Conservation (phyloP, 768 basidiomycete species). For the Coprinellus aureogranulatus region DNA sequence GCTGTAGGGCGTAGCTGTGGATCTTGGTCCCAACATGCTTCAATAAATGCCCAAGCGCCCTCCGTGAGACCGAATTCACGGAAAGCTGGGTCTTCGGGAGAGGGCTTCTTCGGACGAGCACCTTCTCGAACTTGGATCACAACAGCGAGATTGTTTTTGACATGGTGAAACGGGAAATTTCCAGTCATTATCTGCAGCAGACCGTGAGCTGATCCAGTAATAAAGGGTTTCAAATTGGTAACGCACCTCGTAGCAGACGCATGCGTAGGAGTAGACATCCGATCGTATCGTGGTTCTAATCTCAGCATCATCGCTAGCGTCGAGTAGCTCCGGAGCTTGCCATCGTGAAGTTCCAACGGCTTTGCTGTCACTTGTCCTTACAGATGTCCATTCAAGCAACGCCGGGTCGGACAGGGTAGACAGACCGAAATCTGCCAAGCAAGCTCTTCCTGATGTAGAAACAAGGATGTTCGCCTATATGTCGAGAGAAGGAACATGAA, state of each 20-base stretch:
- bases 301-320: too few species aligned
- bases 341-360: too few species aligned
- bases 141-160: not conserved
- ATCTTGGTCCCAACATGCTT: not conserved
- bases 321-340: too few species aligned
- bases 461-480: conserved; percentile 22
- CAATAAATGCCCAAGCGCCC: not conserved
- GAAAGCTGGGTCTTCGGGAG: not conserved
- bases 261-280: too few species aligned
- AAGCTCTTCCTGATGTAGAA: conserved; percentile 14
- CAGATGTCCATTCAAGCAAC: conserved; percentile 8
- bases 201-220: not conserved
- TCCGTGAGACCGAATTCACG: not conserved
- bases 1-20: not conserved
- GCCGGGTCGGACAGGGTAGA: conserved; percentile 10
- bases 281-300: too few species aligned
- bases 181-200: conserved; percentile 13
- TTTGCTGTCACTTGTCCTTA: conserved; percentile 3
- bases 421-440: conserved; percentile 22
- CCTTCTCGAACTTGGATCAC: not conserved
- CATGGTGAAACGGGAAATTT: conserved; percentile 20
- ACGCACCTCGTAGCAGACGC: too few species aligned
- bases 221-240: conserved; percentile 9
- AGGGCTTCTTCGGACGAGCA: not conserved
- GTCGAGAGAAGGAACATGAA: too few species aligned